Evolutionary conservation across 1,284 basidiomycete genomes (phyloP).

Genomic region (Fomitopsis betulina): DNA sequence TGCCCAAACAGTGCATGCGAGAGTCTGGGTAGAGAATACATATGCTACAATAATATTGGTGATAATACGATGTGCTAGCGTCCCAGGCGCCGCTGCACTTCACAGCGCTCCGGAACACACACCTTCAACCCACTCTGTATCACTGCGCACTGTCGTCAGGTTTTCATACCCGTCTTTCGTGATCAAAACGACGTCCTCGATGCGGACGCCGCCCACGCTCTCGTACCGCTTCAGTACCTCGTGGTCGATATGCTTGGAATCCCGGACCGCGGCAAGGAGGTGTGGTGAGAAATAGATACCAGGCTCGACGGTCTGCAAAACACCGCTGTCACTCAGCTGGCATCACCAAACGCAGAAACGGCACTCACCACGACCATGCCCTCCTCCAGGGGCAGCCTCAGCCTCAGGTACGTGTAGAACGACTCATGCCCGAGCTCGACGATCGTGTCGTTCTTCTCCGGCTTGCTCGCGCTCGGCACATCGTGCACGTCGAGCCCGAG

Average conservation of each 20-base stretch:
- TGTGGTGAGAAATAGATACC: conserved; percentile 85
- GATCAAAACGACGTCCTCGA: conserved; percentile 85
- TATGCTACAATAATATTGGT: too few species aligned
- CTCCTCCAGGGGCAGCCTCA: conserved; percentile 64
- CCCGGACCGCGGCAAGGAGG: conserved; percentile 62
- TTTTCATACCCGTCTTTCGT: conserved; percentile 67
- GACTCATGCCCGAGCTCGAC: conserved; percentile 46
- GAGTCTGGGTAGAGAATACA: too few species aligned
- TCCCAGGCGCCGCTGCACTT: neutral
- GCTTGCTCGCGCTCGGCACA: conserved; percentile 71
- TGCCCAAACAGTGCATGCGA: too few species aligned
- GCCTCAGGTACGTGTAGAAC: conserved; percentile 76
- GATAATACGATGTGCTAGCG: too few species aligned
- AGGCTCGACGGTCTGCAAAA: conserved; percentile 62
- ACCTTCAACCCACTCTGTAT: conserved; percentile 73
- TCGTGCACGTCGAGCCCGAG: conserved; percentile 90
- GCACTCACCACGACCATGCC: conserved; percentile 80
- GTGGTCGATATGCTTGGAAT: conserved; percentile 68
- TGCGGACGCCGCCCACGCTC: conserved; percentile 81
- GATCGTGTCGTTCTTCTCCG: conserved; percentile 47
- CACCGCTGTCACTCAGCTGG: neutral
- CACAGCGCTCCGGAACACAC: conserved; percentile 63
- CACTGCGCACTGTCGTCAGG: conserved; percentile 76
- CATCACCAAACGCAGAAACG: neutral
- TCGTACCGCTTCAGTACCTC: conserved; percentile 71